Evolutionary conservation across 208 protist species (phyloP), one percentile per base, ranked within the genome.

Genomic region (Porcisia deanei): DNA sequence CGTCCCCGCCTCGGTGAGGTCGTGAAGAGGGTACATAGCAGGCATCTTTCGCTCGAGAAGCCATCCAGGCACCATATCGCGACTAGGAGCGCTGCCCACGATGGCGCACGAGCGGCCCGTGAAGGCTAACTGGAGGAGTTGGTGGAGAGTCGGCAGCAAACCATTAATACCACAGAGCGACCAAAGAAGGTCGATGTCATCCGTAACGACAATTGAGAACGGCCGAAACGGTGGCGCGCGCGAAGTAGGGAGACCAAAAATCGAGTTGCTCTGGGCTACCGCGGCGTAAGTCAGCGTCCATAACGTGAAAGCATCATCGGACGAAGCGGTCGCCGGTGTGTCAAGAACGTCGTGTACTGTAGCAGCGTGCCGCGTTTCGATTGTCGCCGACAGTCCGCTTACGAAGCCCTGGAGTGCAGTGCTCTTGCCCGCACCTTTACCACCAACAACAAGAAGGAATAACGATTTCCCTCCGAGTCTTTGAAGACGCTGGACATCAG

Each of bases 161-260:
- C 58, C 70, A 47, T 88, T 83, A 22, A 88, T 71, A 43, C 58
- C 41, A 60, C 83, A 84, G 45, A 96, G 84, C 30, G 72, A 39
- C 68, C 82, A 87, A 30, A 93, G 73, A 12, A 86, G 65, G 20
- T 85, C 81, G 22, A 93, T 68, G 61, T 94, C 88, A 65, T 96
- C 91, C 34, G 89, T 71, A 9, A 96, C 70, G 3, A 96, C 45
- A 39, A 94, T 79, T 2, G 88, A 88, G 25, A 83, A 77, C 5
- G 68, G 77, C 2, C 71, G 66, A 2, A 83, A 61, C n/a, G 22
- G 18, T 22, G 12, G 30, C n/a, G 41, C 52, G 41, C 20, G 22
- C 20, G 54, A n/a, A 39, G 25, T 10, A 53, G 47, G 53, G 25
- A 30, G 12, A 1, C 34, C 71, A 16, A 47, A 30, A 41, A 34